Conservation (phyloP, 2,329 filamentous ascomycete genomes). For the Simplicillium aogashimaense region DNA sequence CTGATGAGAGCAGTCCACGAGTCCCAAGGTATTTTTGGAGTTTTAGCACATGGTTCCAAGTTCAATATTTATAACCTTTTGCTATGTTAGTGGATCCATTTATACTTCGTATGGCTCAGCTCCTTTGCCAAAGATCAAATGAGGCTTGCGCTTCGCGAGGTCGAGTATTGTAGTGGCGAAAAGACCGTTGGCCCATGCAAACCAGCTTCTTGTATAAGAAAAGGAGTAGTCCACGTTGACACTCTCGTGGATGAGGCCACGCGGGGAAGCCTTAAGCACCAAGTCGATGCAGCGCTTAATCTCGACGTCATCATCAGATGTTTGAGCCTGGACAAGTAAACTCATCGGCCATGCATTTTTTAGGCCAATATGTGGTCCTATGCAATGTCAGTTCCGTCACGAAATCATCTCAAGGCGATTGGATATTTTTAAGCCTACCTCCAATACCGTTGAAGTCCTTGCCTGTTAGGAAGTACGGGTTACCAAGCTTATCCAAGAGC, state of each 20-base stretch:
- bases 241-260: conserved; percentile 87
- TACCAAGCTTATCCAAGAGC: conserved; percentile 64
- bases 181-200: conserved; percentile 95
- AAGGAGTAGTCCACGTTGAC: conserved; percentile 62
- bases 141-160: conserved; percentile 77
- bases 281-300: conserved; percentile 62
- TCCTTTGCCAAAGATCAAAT: conserved; percentile 68
- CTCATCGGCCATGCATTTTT: conserved; percentile 96
- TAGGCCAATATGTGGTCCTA: conserved; percentile 64
- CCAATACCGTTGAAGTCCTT: conserved; percentile 77
- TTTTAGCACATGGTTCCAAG: too few relatives aligned
- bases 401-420: too few relatives aligned
- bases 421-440: conserved; percentile 40
- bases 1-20: too few relatives aligned
- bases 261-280: conserved; percentile 64
- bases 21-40: too few relatives aligned
- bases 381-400: background rate
- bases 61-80: too few relatives aligned
- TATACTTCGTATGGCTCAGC: conserved; percentile 46
- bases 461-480: conserved; percentile 82
- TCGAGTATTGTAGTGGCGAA: conserved; percentile 90
- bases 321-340: conserved; percentile 83
- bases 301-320: conserved; percentile 72
- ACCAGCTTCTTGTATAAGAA: conserved; percentile 86
- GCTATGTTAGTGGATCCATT: conserved; percentile 2